Evolutionary conservation across 805 yeast genomes (phyloP).

Genomic region (Candida saitoana): DNA sequence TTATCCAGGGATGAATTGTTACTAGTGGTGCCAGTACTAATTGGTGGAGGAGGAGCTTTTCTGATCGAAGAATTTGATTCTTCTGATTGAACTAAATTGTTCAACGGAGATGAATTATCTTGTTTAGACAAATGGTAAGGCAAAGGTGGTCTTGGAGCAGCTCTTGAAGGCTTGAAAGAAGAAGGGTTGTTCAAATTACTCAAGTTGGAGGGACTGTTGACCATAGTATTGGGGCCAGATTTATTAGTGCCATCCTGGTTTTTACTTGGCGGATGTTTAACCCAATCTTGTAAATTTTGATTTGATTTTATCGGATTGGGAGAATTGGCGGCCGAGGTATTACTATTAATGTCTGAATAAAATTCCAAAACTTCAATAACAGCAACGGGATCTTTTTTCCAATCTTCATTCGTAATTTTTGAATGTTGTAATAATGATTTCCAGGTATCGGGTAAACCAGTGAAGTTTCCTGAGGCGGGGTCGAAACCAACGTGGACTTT

Average conservation of each 20-base stretch:
- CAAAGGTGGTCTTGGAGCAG: conserved; percentile 42
- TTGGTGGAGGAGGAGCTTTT: conserved; percentile 56
- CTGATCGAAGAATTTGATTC: conserved; percentile 41
- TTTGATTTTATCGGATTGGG: conserved; percentile 16
- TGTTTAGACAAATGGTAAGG: conserved; percentile 34
- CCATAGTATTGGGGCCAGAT: background rate
- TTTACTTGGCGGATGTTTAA: conserved; percentile 21
- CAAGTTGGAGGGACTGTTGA: conserved; percentile 3
- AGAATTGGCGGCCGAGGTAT: conserved; percentile 22
- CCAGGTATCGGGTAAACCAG: conserved; percentile 59
- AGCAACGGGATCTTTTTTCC: conserved; percentile 61
- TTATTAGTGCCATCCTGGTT: conserved; percentile 3
- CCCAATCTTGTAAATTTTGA: conserved; percentile 40
- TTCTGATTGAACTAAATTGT: conserved; percentile 24
- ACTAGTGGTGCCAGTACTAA: conserved; percentile 5
- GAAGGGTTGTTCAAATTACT: conserved; percentile 2
- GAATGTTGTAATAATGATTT: conserved; percentile 52
- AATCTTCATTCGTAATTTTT: conserved; percentile 57
- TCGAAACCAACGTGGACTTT: conserved; percentile 87
- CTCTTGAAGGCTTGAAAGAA: conserved; percentile 32
- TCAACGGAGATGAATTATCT: conserved; percentile 28
- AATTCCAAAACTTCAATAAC: conserved; percentile 59
- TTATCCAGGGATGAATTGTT: conserved; percentile 2
- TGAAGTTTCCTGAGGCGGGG: conserved; percentile 62
- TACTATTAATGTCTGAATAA: conserved; percentile 45